phyloP scores from a whole-genome alignment of 2,329 filamentous ascomycete genomes.

The Atkinsonella hypoxylon region DNA sequence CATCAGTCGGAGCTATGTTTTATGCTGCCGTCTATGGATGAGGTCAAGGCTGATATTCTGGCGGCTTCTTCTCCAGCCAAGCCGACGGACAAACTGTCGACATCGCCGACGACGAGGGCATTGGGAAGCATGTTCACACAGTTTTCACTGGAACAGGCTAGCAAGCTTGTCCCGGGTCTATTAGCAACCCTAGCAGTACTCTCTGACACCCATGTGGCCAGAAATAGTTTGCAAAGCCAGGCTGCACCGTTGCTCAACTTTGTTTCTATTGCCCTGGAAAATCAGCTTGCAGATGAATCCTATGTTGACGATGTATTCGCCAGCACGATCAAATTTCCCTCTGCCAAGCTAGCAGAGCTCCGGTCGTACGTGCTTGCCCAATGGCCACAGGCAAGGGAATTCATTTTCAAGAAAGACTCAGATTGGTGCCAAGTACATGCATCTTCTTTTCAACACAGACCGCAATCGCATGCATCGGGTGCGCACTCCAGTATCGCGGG shows the following conservation, averaged over 20 bases:
- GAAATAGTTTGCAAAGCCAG: slow-evolving; percentile 5
- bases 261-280: slow-evolving; percentile 12
- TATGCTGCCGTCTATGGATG: slow-evolving; percentile 17
- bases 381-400: slow-evolving; percentile 14
- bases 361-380: slow-evolving; percentile 17
- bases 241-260: slow-evolving; percentile 20
- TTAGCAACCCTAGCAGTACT: slow-evolving; percentile 20
- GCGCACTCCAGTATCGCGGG: slow-evolving; percentile 4
- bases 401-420: slow-evolving; percentile 14
- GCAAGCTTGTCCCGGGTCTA: slow-evolving; percentile 19
- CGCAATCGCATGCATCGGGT: neutral
- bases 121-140: slow-evolving; percentile 22
- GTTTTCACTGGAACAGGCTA: slow-evolving; percentile 13
- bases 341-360: slow-evolving; percentile 12
- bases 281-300: slow-evolving; percentile 8
- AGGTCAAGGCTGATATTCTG: slow-evolving; percentile 14
- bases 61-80: neutral
- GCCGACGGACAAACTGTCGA: neutral
- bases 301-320: slow-evolving; percentile 12
- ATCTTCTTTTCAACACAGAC: neutral
- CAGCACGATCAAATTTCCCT: slow-evolving; percentile 9
- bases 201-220: slow-evolving; percentile 15
- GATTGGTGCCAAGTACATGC: slow-evolving; percentile 12
- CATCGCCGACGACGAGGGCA: slow-evolving; percentile 10
- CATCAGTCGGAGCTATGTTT: slow-evolving; percentile 12